A percentile compares a stretch with the other conserved stretches of the same genome.
Conservation (phyloP, 2,329 filamentous ascomycete genomes). For the Akanthomyces uredinophilus region DNA sequence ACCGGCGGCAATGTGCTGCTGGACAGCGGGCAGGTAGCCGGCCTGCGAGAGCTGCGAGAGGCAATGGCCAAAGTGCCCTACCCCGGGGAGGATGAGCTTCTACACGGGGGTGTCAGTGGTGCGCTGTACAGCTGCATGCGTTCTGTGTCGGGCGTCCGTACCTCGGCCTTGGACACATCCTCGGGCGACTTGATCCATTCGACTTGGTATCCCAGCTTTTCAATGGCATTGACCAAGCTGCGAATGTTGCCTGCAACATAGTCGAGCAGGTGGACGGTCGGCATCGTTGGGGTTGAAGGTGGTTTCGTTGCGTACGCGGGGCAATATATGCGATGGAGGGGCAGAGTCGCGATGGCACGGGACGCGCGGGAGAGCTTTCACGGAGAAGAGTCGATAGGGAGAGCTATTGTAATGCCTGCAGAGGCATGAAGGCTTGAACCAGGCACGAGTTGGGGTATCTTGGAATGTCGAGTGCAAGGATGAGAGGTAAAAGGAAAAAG, state of each 20-base stretch:
- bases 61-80: conserved; percentile 97
- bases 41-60: conserved; percentile 75
- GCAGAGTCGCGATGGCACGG: neutral
- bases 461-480: conserved; percentile 3
- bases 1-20: conserved; percentile 76
- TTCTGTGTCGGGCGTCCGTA: conserved; percentile 34
- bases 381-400: neutral
- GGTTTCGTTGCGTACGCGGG: neutral
- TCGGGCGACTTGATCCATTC: conserved; percentile 85
- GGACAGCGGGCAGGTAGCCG: conserved; percentile 78
- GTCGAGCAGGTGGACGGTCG: conserved; percentile 71
- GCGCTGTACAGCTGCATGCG: neutral
- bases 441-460: neutral
- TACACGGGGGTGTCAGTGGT: conserved; percentile 32
- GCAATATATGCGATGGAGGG: conserved; percentile 8
- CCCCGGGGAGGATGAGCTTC: conserved; percentile 92
- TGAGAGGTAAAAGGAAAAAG: neutral
- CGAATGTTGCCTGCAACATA: conserved; percentile 96
- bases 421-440: neutral
- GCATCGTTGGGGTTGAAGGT: conserved; percentile 47
- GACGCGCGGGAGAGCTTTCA: neutral
- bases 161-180: conserved; percentile 80
- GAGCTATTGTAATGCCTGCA: neutral
- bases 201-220: conserved; percentile 88
- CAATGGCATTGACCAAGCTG: conserved; percentile 94